Conservation (phyloP, 2,329 filamentous ascomycete genomes). For the Neofusicoccum laricinum region DNA sequence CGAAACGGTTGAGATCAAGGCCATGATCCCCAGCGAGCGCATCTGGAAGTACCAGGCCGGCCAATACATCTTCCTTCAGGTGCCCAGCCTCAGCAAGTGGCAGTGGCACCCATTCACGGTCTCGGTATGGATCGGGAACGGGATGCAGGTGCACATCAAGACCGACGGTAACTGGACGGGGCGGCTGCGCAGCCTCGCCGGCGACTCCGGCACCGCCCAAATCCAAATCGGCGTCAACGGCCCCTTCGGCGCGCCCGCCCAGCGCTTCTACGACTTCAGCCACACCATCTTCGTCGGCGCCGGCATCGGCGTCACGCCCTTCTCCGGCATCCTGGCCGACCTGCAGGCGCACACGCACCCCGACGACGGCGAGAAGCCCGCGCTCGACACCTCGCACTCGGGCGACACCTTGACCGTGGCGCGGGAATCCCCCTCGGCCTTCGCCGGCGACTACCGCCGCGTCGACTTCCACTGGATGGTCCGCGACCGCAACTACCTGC, state of each 20-base stretch:
- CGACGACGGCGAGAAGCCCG: slow-evolving; percentile 37
- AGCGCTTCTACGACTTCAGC: slow-evolving; percentile 58
- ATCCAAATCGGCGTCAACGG: slow-evolving; percentile 56
- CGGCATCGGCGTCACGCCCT: slow-evolving; percentile 54
- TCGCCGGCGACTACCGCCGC: slow-evolving; percentile 43
- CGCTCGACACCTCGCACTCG: slow-evolving; percentile 20
- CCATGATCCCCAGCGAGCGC: slow-evolving; percentile 47
- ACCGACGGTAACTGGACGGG: slow-evolving; percentile 58
- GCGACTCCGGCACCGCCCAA: slow-evolving; percentile 31
- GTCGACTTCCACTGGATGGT: slow-evolving; percentile 63
- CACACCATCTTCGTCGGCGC: slow-evolving; percentile 41
- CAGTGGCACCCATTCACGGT: slow-evolving; percentile 62
- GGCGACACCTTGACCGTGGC: not conserved
- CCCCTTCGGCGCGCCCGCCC: slow-evolving; percentile 57
- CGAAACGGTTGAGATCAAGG: slow-evolving; percentile 52
- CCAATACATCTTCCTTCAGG: slow-evolving; percentile 57
- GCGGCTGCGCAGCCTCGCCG: slow-evolving; percentile 44
- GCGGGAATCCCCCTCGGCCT: slow-evolving; percentile 21
- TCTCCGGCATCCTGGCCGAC: slow-evolving; percentile 56
- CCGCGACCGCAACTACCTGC: slow-evolving; percentile 54
- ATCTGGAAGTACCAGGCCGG: slow-evolving; percentile 56
- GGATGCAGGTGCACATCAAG: slow-evolving; percentile 58
- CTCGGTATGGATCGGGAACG: slow-evolving; percentile 52
- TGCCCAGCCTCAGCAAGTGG: slow-evolving; percentile 52
- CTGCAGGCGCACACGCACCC: slow-evolving; percentile 40